Percentiles rank a stretch among this genome's conserved stretches.
Evolutionary conservation across 306 rosid genomes (phyloP).

Genomic region (Gillenia trifoliata): DNA sequence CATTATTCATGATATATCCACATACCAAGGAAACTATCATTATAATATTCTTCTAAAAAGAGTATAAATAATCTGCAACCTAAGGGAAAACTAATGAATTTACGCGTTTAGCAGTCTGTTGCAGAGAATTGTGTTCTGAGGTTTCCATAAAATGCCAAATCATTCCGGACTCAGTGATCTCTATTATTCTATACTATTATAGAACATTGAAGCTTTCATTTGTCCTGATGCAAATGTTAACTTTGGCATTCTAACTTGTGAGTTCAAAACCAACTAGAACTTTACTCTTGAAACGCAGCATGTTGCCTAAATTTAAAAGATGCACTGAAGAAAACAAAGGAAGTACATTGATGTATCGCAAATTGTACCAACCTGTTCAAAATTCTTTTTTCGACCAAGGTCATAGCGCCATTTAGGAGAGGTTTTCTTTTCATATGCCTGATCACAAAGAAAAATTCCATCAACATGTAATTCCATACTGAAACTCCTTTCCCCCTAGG

Average conservation of each 20-base stretch:
- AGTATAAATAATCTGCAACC: neutral
- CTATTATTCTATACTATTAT: neutral
- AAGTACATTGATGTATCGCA: neutral
- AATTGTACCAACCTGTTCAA: constrained; percentile 73
- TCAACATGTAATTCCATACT: constrained; percentile 15
- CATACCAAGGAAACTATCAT: neutral
- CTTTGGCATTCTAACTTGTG: neutral
- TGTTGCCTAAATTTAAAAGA: neutral
- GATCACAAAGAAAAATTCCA: constrained; percentile 25
- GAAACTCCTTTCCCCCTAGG: neutral
- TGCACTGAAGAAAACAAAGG: neutral
- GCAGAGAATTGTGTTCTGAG: neutral
- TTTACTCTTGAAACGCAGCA: neutral
- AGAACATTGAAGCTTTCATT: neutral
- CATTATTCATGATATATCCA: neutral
- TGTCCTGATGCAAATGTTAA: neutral
- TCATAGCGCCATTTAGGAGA: constrained; percentile 96
- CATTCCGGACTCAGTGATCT: neutral
- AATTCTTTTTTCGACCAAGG: constrained; percentile 89
- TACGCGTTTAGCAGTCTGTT: neutral
- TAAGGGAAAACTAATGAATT: neutral
- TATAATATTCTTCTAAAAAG: neutral
- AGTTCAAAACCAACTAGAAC: constrained; percentile 1
- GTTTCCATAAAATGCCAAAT: neutral
- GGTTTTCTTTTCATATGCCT: constrained; percentile 98